Percentiles rank a stretch among this genome's conserved stretches.
Evolutionary conservation across 2,329 filamentous ascomycete species (phyloP).

Genomic region (Leptographium radiaticola): DNA sequence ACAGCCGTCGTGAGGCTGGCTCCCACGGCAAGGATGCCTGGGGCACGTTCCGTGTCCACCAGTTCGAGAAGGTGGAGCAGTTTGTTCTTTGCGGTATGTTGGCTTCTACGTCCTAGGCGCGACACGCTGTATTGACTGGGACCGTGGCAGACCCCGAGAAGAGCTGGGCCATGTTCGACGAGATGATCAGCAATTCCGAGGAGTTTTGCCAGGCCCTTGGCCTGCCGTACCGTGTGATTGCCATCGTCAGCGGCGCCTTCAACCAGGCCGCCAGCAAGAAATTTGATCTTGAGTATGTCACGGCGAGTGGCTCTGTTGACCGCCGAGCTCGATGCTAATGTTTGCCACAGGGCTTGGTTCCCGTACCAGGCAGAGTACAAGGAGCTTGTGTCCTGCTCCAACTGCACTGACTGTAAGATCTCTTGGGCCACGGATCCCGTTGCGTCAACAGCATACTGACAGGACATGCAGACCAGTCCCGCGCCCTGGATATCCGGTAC

Average conservation of each 20-base stretch:
- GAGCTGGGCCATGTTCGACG: constrained; percentile 85
- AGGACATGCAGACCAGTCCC: constrained; percentile 52
- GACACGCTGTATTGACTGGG: background rate
- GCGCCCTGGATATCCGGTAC: constrained; percentile 84
- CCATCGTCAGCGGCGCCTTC: constrained; percentile 90
- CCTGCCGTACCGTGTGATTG: constrained; percentile 81
- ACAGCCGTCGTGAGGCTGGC: constrained; percentile 72
- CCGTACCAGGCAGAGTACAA: constrained; percentile 96
- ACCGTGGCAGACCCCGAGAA: constrained; percentile 66
- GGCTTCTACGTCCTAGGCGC: background rate
- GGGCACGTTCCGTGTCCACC: constrained; percentile 96
- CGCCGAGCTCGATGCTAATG: constrained; percentile 36
- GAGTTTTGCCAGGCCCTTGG: constrained; percentile 88
- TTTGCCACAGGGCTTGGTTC: constrained; percentile 51
- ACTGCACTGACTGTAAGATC: constrained; percentile 68
- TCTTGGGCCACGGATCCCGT: background rate
- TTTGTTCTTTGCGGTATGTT: constrained; percentile 26
- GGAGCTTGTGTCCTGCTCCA: constrained; percentile 92
- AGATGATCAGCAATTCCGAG: constrained; percentile 83
- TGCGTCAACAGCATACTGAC: background rate
- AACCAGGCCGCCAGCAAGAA: constrained; percentile 85
- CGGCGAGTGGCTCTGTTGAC: too few relatives aligned
- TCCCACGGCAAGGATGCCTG: constrained; percentile 69
- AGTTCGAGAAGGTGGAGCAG: constrained; percentile 58
- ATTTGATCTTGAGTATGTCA: constrained; percentile 61